A percentile compares a stretch with the other conserved stretches of the same genome.
These are phyloP conservation scores for Clohesyomyces aquaticus DNA, from an alignment of 495 filamentous ascomycete species.

Conservation along the genomic window DNA sequence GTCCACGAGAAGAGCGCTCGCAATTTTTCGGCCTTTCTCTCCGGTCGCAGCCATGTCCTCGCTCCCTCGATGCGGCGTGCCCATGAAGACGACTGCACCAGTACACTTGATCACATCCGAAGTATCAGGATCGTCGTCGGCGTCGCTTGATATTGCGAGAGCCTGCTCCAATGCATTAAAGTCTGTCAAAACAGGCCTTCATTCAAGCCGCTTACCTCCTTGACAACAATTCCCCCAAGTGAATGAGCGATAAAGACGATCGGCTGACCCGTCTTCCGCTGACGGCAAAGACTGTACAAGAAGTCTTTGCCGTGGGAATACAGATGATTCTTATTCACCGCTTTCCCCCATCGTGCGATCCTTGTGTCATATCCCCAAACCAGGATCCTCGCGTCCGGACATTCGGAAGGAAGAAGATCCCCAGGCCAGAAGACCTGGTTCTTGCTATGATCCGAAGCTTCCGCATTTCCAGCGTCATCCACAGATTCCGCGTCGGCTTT, in stretches of 20 bases:
- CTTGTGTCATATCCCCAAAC: constrained; percentile 10
- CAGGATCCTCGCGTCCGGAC: background rate
- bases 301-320: background rate
- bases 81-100: constrained; percentile 8
- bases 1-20: background rate
- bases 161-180: background rate
- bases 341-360: background rate
- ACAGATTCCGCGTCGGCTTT: background rate
- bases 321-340: constrained; percentile 1
- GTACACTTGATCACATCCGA: background rate
- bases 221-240: constrained; percentile 11
- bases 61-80: constrained; percentile 11
- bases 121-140: background rate
- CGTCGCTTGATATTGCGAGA: background rate
- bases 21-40: constrained; percentile 2
- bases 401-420: constrained; percentile 6
- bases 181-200: background rate
- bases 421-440: constrained; percentile 6
- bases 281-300: background rate
- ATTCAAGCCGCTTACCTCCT: constrained; percentile 3
- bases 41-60: background rate
- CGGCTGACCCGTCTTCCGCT: background rate
- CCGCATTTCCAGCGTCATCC: background rate
- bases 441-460: background rate
- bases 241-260: constrained; percentile 7